Percentiles rank a stretch among this genome's conserved stretches.
phyloP scores from a whole-genome alignment of 352 stramenopile genomes.

The Pythium utonaiense region DNA sequence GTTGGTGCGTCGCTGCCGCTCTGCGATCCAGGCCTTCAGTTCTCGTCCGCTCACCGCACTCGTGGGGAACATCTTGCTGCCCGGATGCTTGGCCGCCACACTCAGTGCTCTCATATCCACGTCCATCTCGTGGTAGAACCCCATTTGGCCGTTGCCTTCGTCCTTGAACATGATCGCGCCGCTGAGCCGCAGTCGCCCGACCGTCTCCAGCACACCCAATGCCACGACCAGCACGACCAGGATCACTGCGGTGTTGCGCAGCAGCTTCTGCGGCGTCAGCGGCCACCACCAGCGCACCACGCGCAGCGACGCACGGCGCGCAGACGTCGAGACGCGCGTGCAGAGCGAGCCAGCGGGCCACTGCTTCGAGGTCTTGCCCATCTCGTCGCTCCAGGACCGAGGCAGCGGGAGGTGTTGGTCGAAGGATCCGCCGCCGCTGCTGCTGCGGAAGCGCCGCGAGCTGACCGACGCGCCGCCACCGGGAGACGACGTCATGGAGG shows the following conservation, averaged over 20 bases:
- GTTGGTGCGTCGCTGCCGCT: conserved; percentile 63
- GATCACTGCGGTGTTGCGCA: conserved; percentile 21
- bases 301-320: conserved; percentile 11
- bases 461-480: not conserved
- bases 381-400: conserved; percentile 16
- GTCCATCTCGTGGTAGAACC: conserved; percentile 83
- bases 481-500: not conserved
- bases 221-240: conserved; percentile 25
- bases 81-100: conserved; percentile 27
- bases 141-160: conserved; percentile 45
- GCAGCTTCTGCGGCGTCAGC: conserved; percentile 15
- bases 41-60: conserved; percentile 39
- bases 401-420: conserved; percentile 1
- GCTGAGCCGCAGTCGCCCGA: conserved; percentile 47
- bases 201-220: conserved; percentile 39
- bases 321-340: conserved; percentile 1
- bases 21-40: conserved; percentile 55
- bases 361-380: conserved; percentile 12
- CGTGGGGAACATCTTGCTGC: conserved; percentile 43
- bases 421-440: not conserved
- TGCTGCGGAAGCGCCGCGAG: not conserved
- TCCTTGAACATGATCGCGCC: conserved; percentile 37
- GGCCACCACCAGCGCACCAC: conserved; percentile 22
- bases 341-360: not conserved
- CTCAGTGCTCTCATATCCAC: conserved; percentile 57